Percentiles rank a stretch among this genome's conserved stretches.
These are phyloP conservation scores for Trichoderma koningiopsis DNA, from an alignment of 2,329 filamentous ascomycete genomes.

Conservation along the genomic window DNA sequence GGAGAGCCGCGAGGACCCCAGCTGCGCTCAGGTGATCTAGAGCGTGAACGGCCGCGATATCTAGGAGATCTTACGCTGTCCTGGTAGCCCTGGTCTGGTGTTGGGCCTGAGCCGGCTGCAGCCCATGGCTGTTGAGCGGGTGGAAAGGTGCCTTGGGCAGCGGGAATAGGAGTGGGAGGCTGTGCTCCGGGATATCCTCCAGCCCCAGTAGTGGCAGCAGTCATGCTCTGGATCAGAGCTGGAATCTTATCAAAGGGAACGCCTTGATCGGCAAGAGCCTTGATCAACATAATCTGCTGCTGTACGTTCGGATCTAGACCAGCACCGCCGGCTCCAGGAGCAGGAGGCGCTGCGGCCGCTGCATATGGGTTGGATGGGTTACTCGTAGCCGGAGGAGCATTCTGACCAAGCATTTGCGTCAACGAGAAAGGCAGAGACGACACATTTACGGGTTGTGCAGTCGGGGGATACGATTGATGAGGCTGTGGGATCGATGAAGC, in stretches of 20 bases:
- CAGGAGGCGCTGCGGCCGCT: constrained; percentile 39
- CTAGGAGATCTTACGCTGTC: constrained; percentile 64
- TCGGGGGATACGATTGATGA: constrained; percentile 44
- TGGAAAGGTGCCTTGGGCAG: constrained; percentile 48
- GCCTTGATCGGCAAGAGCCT: constrained; percentile 73
- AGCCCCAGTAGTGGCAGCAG: constrained; percentile 40
- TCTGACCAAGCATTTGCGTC: constrained; percentile 41
- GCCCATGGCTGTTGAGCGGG: constrained; percentile 39
- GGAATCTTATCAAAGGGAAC: constrained; percentile 77
- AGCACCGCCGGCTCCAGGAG: constrained; percentile 39
- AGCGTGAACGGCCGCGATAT: constrained; percentile 67
- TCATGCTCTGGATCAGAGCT: constrained; percentile 57
- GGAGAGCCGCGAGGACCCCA: constrained; percentile 67
- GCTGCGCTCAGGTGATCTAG: constrained; percentile 75
- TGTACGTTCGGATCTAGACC: constrained; percentile 60
- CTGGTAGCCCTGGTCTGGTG: constrained; percentile 56
- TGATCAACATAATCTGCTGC: constrained; percentile 73
- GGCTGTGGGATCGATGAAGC: constrained; percentile 36
- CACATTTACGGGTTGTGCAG: constrained; percentile 62
- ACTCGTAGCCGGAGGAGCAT: constrained; percentile 39
- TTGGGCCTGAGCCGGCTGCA: constrained; percentile 33
- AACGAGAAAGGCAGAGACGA: constrained; percentile 49
- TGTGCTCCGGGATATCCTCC: constrained; percentile 39
- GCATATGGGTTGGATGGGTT: constrained; percentile 36
- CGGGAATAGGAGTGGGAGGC: constrained; percentile 31